Evolutionary conservation across 306 rosid species (phyloP).

Genomic region (Cercis canadensis): DNA sequence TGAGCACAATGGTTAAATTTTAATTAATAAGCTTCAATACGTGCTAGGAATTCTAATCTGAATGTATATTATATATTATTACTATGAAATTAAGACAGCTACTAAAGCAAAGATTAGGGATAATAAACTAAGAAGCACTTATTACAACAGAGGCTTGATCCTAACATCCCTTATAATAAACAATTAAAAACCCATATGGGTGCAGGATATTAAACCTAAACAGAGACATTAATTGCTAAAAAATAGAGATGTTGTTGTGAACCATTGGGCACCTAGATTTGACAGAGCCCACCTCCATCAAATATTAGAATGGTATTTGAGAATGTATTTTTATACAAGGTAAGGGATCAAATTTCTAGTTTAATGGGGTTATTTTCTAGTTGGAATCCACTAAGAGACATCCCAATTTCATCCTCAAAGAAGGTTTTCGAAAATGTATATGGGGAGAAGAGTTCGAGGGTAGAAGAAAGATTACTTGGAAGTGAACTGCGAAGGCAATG

Average conservation of each 20-base stretch:
- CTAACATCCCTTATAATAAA: conserved; percentile 32
- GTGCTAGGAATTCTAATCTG: conserved; percentile 24
- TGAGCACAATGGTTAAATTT: conserved; percentile 26
- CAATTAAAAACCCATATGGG: conserved; percentile 27
- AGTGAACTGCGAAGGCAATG: too few relatives aligned
- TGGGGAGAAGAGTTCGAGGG: too few relatives aligned
- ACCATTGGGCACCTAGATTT: conserved; percentile 71
- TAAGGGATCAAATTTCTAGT: conserved; percentile 43
- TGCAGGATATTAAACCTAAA: conserved; percentile 27
- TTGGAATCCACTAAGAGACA: too few relatives aligned
- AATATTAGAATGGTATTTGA: conserved; percentile 54
- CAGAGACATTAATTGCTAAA: conserved; percentile 30
- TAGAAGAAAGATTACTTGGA: too few relatives aligned
- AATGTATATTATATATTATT: conserved; percentile 16
- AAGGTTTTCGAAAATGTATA: too few relatives aligned
- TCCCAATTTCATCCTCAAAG: too few relatives aligned
- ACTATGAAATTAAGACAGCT: conserved; percentile 4
- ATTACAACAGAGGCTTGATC: conserved; percentile 9
- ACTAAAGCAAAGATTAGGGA: conserved; percentile 35
- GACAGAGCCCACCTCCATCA: conserved; percentile 60
- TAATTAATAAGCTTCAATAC: conserved; percentile 8
- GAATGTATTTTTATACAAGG: conserved; percentile 36
- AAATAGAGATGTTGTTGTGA: conserved; percentile 44
- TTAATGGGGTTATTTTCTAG: conserved; percentile 60
- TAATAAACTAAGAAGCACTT: conserved; percentile 38